These are phyloP conservation scores for Pseudomassariella vexata DNA, from an alignment of 2,329 filamentous ascomycete genomes.

Conservation along the genomic window DNA sequence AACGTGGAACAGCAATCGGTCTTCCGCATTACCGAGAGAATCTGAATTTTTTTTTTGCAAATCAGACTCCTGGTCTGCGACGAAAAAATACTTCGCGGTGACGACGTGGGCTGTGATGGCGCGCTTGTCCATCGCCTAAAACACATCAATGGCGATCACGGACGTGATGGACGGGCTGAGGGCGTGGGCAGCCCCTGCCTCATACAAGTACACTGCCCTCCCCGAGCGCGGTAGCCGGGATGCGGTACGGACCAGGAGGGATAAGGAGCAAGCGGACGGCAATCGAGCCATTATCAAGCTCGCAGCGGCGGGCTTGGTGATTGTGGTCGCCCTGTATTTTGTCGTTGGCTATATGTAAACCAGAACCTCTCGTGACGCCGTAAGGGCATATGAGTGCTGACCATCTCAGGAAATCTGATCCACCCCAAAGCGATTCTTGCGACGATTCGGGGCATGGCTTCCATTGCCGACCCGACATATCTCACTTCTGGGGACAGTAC, in stretches of 20 bases:
- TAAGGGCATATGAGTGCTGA: constrained; percentile 8
- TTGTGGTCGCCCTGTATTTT: constrained; percentile 4
- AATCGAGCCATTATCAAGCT: constrained; percentile 7
- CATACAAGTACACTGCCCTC: constrained; percentile 9
- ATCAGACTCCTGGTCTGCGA: no score
- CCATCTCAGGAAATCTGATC: constrained; percentile 11
- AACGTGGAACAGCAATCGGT: no score
- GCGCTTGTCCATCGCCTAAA: no score
- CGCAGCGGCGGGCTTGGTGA: constrained; percentile 3
- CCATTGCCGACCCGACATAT: constrained; percentile 55
- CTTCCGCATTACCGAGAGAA: no score
- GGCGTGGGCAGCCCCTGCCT: constrained; percentile 1
- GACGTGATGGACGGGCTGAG: constrained; percentile 3
- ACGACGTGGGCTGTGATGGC: no score
- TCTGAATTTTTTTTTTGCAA: no score
- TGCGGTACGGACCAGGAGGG: not conserved
- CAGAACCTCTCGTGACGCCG: constrained; percentile 1
- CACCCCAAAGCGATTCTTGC: constrained; percentile 31
- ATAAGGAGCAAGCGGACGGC: not conserved
- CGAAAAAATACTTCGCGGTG: no score
- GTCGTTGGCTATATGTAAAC: constrained; percentile 7
- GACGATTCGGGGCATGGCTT: constrained; percentile 52
- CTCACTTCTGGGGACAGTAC: constrained; percentile 80
- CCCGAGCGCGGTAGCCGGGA: constrained; percentile 1
- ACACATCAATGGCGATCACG: constrained; percentile 1